Evolutionary conservation across 768 basidiomycete species (phyloP), one percentile per base, ranked within the genome.

Genomic region (Pulveroboletus sp.): DNA sequence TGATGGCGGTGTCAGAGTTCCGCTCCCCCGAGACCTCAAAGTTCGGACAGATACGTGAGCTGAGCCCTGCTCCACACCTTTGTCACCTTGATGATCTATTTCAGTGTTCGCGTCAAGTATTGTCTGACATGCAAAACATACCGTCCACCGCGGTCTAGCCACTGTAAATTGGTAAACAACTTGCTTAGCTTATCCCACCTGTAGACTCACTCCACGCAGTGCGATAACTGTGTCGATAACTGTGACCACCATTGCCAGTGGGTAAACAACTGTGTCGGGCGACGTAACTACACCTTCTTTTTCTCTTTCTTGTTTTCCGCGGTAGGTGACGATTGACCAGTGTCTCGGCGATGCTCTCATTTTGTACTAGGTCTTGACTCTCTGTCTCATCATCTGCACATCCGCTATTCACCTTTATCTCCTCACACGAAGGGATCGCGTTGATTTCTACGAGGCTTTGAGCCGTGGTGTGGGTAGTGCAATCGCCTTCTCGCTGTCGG

Each of bases 231-330:
- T 62, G 92, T 97, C 14, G 94, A 97, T 57, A 85, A 86, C 9
- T 97, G 94, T 57, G 93, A 95, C 66, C 89, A 94, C 63, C 91
- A 92, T 63, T 89, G 86, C 55, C 85, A 85, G 63, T 89, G 86
- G 87, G 82, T 99, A 17, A 96, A 97, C 66, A 96, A 93, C 64
- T 98, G 96, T 65, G 79, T 99, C 36, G 96, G 96, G 7, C 81
- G 91, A 36, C 84, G 93, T 39, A 98, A 97, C 66, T 98, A 99
- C 66, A 87, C 91, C 15, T 78, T 84, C n/a, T 99, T 99, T 71
- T 84, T 95, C 54, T 82, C 80, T 0, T 82, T 94, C 57, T 75
- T 99, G n/a, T 66, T 85, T 36, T 80, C 82, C 32, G 79, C 83
- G 10, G 88, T 92, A 64, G 63, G 89, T 79, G 17, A 38, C 35